Evolutionary conservation across 2,329 filamentous ascomycete genomes (phyloP).

Genomic region (Clonostachys solani): DNA sequence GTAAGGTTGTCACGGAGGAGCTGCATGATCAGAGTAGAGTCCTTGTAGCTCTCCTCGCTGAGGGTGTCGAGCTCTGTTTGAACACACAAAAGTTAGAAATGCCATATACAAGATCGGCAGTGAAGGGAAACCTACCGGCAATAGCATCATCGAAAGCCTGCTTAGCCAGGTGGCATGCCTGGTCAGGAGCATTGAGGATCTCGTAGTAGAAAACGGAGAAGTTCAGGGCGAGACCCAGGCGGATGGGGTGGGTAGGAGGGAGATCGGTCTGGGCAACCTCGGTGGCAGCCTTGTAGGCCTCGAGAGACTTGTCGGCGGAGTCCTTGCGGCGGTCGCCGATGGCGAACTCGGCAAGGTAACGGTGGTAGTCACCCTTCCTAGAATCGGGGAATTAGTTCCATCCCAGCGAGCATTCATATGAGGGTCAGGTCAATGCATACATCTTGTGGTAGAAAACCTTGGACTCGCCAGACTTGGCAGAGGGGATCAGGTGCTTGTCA

Average conservation of each 20-base stretch:
- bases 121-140: conserved; percentile 71
- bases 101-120: conserved; percentile 84
- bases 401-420: background rate
- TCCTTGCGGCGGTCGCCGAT: conserved; percentile 92
- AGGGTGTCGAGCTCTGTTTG: conserved; percentile 83
- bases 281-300: conserved; percentile 96
- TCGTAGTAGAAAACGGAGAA: conserved; percentile 99
- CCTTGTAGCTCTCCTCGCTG: conserved; percentile 99
- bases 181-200: conserved; percentile 97
- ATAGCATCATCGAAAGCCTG: conserved; percentile 99
- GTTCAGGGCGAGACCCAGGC: conserved; percentile 94
- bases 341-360: conserved; percentile 96
- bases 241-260: conserved; percentile 95
- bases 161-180: conserved; percentile 98
- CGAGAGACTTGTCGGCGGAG: conserved; percentile 88
- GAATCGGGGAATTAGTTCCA: conserved; percentile 8
- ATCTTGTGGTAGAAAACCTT: conserved; percentile 99
- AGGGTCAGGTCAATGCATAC: conserved; percentile 41
- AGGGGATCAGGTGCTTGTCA: conserved; percentile 89
- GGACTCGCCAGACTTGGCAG: conserved; percentile 91
- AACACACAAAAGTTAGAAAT: conserved; percentile 12
- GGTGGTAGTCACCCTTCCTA: conserved; percentile 99
- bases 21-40: conserved; percentile 98
- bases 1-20: conserved; percentile 96
- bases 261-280: conserved; percentile 98